Conservation (phyloP, 140 eudicot genomes). For the Cichorium intybus region DNA sequence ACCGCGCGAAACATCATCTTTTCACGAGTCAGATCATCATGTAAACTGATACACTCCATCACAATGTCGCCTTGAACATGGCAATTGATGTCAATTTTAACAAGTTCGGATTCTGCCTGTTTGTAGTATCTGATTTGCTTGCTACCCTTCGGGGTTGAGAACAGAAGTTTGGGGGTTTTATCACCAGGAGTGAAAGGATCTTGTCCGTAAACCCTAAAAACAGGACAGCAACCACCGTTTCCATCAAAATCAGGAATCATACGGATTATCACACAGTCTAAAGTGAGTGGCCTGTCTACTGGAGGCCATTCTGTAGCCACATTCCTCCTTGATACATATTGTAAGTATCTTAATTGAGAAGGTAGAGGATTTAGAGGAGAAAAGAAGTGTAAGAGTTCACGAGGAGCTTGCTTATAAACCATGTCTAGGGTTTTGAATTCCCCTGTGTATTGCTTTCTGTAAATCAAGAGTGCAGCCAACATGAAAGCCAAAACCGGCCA, state of each 20-base stretch:
- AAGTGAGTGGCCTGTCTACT: conserved; percentile 49
- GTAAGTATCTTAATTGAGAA: conserved; percentile 81
- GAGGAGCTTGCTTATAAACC: conserved; percentile 89
- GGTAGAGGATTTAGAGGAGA: conserved; percentile 71
- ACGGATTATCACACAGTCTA: conserved; percentile 69
- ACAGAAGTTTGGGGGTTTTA: conserved; percentile 55
- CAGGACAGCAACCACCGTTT: conserved; percentile 77
- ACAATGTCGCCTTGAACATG: conserved; percentile 84
- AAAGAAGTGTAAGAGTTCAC: conserved; percentile 46
- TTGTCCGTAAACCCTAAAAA: conserved; percentile 72
- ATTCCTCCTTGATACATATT: conserved; percentile 74
- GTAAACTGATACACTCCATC: conserved; percentile 66
- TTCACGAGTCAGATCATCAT: conserved; percentile 51
- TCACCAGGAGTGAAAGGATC: conserved; percentile 63
- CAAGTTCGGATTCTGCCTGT: conserved; percentile 71
- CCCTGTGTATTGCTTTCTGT: conserved; percentile 61
- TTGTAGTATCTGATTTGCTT: conserved; percentile 46
- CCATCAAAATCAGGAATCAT: conserved; percentile 68
- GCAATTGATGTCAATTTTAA: conserved; percentile 73
- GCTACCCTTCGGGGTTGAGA: conserved; percentile 51
- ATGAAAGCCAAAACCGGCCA: conserved; percentile 84
- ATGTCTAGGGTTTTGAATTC: conserved; percentile 78
- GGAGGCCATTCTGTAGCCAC: conserved; percentile 76
- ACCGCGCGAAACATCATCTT: conserved; percentile 71
- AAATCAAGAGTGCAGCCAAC: conserved; percentile 80